Evolutionary conservation across 495 filamentous ascomycete species (phyloP), one percentile per base, ranked within the genome.

Genomic region (Hypomontagnella submonticulosa): DNA sequence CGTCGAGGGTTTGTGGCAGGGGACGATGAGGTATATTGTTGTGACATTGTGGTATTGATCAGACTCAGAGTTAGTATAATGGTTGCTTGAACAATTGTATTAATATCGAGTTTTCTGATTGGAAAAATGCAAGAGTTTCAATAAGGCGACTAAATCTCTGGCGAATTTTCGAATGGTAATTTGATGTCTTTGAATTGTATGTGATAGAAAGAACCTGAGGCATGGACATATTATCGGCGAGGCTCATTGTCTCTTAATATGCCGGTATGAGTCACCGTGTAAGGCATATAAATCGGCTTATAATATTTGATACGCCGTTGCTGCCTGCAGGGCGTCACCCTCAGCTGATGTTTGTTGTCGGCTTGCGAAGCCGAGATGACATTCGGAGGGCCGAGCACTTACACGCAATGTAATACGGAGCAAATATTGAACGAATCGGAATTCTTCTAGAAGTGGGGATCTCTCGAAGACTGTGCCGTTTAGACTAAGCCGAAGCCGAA

Each of bases 401-500:
- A 42, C 34, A 42, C 15, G 18, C 11, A 49, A 16, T 18, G 32
- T 40, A 9, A 4, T 32, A 4, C 19, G n/a, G 30, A 7, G 5
- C 12, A 15, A 19, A 33, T 18, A 36, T 8, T 52, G 15, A 12
- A 36, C 59, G 47, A 67, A 67, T 67, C 34, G 52, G 37, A 51
- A 8, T 37, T 7, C 4, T 10, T 7, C 2, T 3, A 2, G 23
- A 27, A 4, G 64, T 52, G 57, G 56, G 33, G 30, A 41, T 15
- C 20, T 12, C 0, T 6, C 1, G 4, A 11, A 7, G 2, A 36
- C n/a, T 47, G 13, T 6, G 18, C 36, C 34, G 33, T 41, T 37
- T 3, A 36, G 4, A 19, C 32, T 50, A 46, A 69, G 61, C 66
- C 66, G 66, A 69, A 69, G 66, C 66, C 66, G 61, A 69, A 65